Percentiles rank a stretch among this genome's conserved stretches.
Conservation (phyloP, 2,329 filamentous ascomycete species). For the Diaporthe ampelina region DNA sequence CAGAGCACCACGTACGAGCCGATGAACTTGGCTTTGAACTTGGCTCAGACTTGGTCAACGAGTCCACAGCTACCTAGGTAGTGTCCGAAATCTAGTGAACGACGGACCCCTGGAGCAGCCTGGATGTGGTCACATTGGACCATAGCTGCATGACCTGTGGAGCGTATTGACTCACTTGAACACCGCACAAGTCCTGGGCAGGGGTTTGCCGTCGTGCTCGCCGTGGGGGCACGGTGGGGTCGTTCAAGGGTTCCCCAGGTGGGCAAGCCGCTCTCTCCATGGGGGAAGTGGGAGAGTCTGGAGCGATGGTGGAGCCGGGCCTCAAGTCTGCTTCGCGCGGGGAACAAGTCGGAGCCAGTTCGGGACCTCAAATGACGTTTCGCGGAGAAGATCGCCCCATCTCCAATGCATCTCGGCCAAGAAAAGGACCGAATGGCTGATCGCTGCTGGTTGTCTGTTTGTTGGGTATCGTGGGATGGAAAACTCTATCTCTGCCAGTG, state of each 20-base stretch:
- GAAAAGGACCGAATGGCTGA: conserved; percentile 29
- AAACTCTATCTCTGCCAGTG: background rate
- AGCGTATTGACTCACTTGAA: conserved; percentile 10
- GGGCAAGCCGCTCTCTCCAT: conserved; percentile 25
- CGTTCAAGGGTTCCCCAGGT: conserved; percentile 27
- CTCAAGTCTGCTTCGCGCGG: background rate
- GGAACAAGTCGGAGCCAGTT: conserved; percentile 13
- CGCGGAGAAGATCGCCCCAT: conserved; percentile 10
- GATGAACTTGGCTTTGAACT: conserved; percentile 6
- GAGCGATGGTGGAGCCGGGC: conserved; percentile 15
- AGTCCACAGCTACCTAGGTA: background rate
- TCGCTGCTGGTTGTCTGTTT: background rate
- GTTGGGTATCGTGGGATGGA: background rate
- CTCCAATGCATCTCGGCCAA: conserved; percentile 24
- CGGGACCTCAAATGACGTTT: conserved; percentile 22
- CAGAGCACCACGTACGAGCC: too few species aligned
- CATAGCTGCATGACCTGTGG: conserved; percentile 1
- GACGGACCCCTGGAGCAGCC: background rate
- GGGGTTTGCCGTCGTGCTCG: conserved; percentile 25
- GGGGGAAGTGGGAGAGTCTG: conserved; percentile 3
- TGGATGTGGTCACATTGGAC: background rate
- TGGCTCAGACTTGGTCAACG: conserved; percentile 8
- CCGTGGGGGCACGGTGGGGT: conserved; percentile 15
- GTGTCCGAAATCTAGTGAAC: too few species aligned
- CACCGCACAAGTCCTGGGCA: background rate